Conservation (phyloP, 352 stramenopile species). For the Pythium coloratum region DNA sequence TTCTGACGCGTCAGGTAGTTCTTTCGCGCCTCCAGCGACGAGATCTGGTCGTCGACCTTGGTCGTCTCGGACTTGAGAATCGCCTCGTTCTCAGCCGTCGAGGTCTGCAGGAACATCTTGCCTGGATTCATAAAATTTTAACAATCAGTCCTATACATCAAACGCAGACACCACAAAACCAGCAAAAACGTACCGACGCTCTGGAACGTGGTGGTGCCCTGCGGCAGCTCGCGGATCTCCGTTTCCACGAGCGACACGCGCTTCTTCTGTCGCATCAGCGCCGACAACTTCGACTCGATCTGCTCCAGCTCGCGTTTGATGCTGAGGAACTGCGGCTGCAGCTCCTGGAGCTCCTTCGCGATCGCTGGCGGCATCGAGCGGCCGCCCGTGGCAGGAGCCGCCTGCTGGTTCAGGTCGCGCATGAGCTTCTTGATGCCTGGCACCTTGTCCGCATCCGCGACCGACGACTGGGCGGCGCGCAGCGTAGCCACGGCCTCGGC, state of each 20-base stretch:
- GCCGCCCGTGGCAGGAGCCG: slow-evolving; percentile 22
- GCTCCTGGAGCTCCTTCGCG: slow-evolving; percentile 76
- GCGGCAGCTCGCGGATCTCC: slow-evolving; percentile 65
- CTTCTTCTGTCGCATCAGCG: slow-evolving; percentile 71
- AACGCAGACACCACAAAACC: neutral
- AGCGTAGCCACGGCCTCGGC: slow-evolving; percentile 73
- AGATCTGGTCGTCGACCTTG: slow-evolving; percentile 65
- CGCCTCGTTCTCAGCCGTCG: slow-evolving; percentile 48
- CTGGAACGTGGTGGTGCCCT: slow-evolving; percentile 63
- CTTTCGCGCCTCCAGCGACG: slow-evolving; percentile 74
- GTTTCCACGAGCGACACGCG: slow-evolving; percentile 67
- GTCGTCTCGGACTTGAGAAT: slow-evolving; percentile 58
- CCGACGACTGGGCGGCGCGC: slow-evolving; percentile 36
- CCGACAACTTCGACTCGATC: slow-evolving; percentile 68
- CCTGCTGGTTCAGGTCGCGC: slow-evolving; percentile 63
- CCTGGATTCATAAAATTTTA: slow-evolving; percentile 18
- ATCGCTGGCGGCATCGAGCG: slow-evolving; percentile 59
- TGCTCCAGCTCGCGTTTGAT: slow-evolving; percentile 79
- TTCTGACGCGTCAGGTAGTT: slow-evolving; percentile 83
- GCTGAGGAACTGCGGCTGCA: slow-evolving; percentile 77
- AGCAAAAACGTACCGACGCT: slow-evolving; percentile 45
- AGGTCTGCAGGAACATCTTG: slow-evolving; percentile 83
- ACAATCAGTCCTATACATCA: neutral
- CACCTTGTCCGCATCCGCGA: slow-evolving; percentile 47
- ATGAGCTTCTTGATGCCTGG: slow-evolving; percentile 78